Conservation (phyloP, 331 rosid genomes). For the Telfairia occidentalis region DNA sequence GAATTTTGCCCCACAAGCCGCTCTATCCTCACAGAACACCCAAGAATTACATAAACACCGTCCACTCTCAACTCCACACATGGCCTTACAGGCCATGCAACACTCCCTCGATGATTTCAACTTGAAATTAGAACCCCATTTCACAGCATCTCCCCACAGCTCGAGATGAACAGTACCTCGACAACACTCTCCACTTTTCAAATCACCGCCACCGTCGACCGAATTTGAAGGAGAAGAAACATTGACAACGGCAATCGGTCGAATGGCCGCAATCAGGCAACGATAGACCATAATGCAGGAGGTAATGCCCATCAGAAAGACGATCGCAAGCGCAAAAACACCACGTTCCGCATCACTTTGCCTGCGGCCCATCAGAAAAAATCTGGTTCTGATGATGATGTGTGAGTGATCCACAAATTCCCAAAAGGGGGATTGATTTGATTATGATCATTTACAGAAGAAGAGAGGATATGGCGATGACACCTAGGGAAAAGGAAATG, state of each 20-base stretch:
- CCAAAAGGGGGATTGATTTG: no score
- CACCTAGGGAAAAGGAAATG: slow-evolving; percentile 14
- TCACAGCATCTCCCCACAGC: slow-evolving; percentile 86
- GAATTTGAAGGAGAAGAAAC: slow-evolving; percentile 10
- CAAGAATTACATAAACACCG: slow-evolving; percentile 82
- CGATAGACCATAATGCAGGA: slow-evolving; percentile 50
- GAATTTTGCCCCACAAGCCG: slow-evolving; percentile 61
- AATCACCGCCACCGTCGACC: slow-evolving; percentile 13
- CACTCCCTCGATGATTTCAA: slow-evolving; percentile 55
- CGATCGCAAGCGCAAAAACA: slow-evolving; percentile 25
- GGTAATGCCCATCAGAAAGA: slow-evolving; percentile 27
- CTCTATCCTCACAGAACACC: slow-evolving; percentile 72
- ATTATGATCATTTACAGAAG: no score
- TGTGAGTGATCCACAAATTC: no score
- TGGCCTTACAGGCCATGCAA: slow-evolving; percentile 72
- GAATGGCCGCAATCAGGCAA: slow-evolving; percentile 26
- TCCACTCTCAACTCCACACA: slow-evolving; percentile 72
- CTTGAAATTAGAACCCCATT: slow-evolving; percentile 88
- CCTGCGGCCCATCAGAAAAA: slow-evolving; percentile 85
- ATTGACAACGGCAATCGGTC: slow-evolving; percentile 4
- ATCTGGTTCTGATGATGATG: no score
- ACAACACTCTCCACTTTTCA: slow-evolving; percentile 38
- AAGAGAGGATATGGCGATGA: not conserved
- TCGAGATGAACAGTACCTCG: slow-evolving; percentile 63
- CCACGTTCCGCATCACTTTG: slow-evolving; percentile 27